phyloP scores from a whole-genome alignment of 192 early-diverging fungal genomes.

The Backusella luteola region DNA sequence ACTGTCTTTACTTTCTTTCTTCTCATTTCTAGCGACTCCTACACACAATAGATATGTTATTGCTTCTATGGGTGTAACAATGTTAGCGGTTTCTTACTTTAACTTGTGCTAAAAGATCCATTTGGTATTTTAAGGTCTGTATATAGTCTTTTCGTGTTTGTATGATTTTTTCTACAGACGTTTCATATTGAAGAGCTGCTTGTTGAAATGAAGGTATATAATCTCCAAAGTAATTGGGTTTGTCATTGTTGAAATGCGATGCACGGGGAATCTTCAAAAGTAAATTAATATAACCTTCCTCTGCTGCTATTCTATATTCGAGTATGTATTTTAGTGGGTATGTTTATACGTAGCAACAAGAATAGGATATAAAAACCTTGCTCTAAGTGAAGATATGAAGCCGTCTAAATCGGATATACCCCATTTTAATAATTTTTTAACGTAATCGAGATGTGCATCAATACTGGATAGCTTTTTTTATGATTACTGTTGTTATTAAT shows the following conservation, averaged over 20 bases:
- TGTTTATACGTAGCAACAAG: not conserved
- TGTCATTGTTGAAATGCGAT: not conserved
- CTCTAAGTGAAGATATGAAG: slow-evolving; percentile 4
- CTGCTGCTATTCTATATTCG: not conserved
- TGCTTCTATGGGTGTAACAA: not conserved
- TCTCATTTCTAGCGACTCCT: slow-evolving; percentile 10
- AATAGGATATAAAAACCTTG: not conserved
- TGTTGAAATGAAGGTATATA: not conserved
- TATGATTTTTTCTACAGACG: slow-evolving; percentile 4
- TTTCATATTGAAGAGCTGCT: slow-evolving; percentile 2
- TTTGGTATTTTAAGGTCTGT: slow-evolving; percentile 3
- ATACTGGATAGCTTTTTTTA: slow-evolving; percentile 14
- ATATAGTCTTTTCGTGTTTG: slow-evolving; percentile 1
- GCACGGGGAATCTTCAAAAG: not conserved
- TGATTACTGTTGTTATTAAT: not conserved
- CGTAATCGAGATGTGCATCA: not conserved
- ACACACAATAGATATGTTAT: not conserved
- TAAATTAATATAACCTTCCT: slow-evolving; percentile 4
- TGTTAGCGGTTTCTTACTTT: not conserved
- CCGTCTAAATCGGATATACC: slow-evolving; percentile 12
- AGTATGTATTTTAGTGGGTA: not conserved
- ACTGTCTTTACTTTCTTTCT: slow-evolving; percentile 18
- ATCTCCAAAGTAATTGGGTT: slow-evolving; percentile 5
- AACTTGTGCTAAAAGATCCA: slow-evolving; percentile 4
- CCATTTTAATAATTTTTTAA: slow-evolving; percentile 17